Conservation (phyloP, 148 eudicot species). For the Fagopyrum homotropicum region DNA sequence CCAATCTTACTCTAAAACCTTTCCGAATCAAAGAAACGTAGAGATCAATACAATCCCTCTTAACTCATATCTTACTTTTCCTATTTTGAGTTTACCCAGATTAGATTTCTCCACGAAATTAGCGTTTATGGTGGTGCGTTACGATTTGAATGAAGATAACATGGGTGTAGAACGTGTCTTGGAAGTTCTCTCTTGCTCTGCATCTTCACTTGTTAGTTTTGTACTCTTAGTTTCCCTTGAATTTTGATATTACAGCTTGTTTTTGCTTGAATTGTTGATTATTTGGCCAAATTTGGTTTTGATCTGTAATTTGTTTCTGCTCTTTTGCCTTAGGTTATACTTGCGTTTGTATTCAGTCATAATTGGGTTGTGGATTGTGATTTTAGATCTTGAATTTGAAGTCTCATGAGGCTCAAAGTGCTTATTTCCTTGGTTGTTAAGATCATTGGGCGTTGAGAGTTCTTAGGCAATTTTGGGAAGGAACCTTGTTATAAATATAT, state of each 20-base stretch:
- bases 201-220: conserved; percentile 23
- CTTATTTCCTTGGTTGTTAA: background rate
- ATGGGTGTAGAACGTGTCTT: conserved; percentile 59
- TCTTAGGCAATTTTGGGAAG: too few species aligned
- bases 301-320: background rate
- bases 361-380: background rate
- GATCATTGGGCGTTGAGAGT: background rate
- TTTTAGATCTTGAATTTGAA: background rate
- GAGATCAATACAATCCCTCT: background rate
- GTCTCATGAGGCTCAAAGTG: background rate
- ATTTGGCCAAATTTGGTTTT: background rate
- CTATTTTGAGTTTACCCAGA: background rate
- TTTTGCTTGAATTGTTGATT: background rate
- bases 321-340: background rate
- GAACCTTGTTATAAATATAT: background rate
- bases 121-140: background rate
- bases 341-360: background rate
- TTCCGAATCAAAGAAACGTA: background rate
- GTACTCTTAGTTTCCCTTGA: background rate
- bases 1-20: background rate
- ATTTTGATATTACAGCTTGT: background rate
- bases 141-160: conserved; percentile 11
- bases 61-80: background rate
- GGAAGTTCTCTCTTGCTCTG: conserved; percentile 35
- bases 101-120: background rate